These are phyloP conservation scores for Fusarium chuoi DNA, from an alignment of 2,329 filamentous ascomycete species.

Conservation along the genomic window DNA sequence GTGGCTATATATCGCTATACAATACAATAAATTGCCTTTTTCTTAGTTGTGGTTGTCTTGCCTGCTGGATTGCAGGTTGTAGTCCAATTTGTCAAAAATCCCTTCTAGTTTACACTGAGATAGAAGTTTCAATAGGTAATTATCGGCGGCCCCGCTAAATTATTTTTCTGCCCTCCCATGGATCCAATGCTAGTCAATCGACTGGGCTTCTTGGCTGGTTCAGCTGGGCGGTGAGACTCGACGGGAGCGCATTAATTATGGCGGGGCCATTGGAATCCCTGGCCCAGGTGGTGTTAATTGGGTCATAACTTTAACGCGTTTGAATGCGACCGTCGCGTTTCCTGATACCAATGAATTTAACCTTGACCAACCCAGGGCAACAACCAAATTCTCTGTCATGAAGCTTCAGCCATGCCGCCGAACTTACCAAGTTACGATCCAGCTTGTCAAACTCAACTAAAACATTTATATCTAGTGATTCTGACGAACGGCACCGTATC, in stretches of 20 bases:
- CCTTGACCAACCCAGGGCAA: background rate
- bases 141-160: conserved; percentile 15
- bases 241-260: conserved; percentile 1
- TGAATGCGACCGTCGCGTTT: conserved; percentile 35
- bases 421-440: background rate
- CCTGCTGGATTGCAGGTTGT: background rate
- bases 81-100: background rate
- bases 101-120: background rate
- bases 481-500: background rate
- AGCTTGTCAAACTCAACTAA: background rate
- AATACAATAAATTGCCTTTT: conserved; percentile 4
- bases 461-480: background rate
- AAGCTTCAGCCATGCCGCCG: background rate
- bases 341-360: conserved; percentile 16
- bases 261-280: background rate
- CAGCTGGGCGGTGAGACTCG: conserved; percentile 21
- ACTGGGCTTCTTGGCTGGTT: conserved; percentile 2
- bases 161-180: conserved; percentile 48
- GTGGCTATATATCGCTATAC: background rate
- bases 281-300: conserved; percentile 23
- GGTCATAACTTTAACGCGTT: conserved; percentile 33
- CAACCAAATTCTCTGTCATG: conserved; percentile 1
- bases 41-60: background rate
- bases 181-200: background rate
- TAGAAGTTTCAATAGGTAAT: conserved; percentile 27